Evolutionary conservation across 345 rosid genomes (phyloP), one percentile per base, ranked within the genome.

Genomic region (Psidium guajava): DNA sequence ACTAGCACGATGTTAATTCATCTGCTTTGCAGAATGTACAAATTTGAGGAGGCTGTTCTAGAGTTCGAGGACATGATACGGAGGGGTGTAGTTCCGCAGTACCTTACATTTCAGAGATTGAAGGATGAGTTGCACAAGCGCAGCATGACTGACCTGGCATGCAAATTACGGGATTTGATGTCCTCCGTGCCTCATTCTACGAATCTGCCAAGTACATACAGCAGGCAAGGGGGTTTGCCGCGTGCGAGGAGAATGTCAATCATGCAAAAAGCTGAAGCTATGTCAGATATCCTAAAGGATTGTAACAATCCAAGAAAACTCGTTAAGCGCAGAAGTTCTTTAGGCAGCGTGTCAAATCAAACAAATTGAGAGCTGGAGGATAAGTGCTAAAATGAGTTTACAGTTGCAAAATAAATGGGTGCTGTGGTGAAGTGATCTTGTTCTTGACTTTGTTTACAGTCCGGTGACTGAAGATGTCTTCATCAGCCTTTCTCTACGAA

Each of bases 61-160:
- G 96, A 90, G 91, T 94, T 97, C 87, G 94, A 92, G 92, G 94
- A 91, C 55, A 92, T 90, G 86, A 85, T 95, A 80, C 87, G 94
- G 69, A 91, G 94, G 84, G 99, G 98, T 69, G 83, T 94, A 6
- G 90, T 89, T 90, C 98, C 98, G 22, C 96, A 91, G 89, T 91
- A 91, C 86, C 94, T 91, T 82, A 95, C 98, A 50, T 97, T 93
- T 82, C 92, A 91, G 85, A 90, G 93, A 90, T 81, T 96, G 83
- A 91, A 90, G 84, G 87, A 91, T 51, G 98, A 92, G 81, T 91
- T 96, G 87, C 91, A 86, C 87, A 90, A 88, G 85, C 91, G 83
- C 21, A 93, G 96, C 88, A 91, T 91, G 95, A 87, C 32, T 24
- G 93, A 88, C 54, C 87, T 95, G 98, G 90, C 93, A 32, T 86